Evolutionary conservation across 208 protist species (phyloP), one percentile per base, ranked within the genome.

Genomic region (Leishmania major): DNA sequence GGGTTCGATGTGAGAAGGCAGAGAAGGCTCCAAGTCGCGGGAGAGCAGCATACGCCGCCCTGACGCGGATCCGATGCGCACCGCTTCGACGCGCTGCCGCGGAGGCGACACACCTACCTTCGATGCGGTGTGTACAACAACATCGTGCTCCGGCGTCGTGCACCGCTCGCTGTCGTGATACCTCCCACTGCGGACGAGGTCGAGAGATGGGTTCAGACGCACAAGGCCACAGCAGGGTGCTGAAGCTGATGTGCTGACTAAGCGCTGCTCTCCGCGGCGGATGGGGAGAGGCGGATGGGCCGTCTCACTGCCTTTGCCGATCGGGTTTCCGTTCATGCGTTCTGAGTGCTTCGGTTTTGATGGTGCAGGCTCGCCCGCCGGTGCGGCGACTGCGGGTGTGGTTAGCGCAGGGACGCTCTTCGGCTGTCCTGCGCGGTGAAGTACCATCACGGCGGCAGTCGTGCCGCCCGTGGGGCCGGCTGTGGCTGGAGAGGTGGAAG

Each of bases 81-180:
- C 84, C 43, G 85, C 84, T 77, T 84, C 85, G 3, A 92, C 85
- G 17, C 90, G 90, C 69, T 87, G 84, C 45, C 90, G 90, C 49
- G 62, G 77, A 15, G 82, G 77, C 17, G 87, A 89, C n/a, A 60
- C 77, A 53, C 67, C 73, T 25, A 85, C 70, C 86, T 92, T 87
- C 67, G 71, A 62, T 0, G 87, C 82, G 31, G 80, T 78, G 69
- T 88, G 81, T 57, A 90, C 72, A 2, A 90, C 81, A 22, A 91
- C 83, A 53, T 84, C 86, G 47, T 75, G 84, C 84, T 80, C 83
- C 51, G 60, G 75, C 47, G 75, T 86, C 31, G 82, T 69, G 77
- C 53, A 78, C 72, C 72, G 71, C 59, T 78, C 64, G 15, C 31
- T 37, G 19, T 2, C 35, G 28, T 73, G 37, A 73, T 47, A 43